These are phyloP conservation scores for Fusarium sp. DNA, from an alignment of 2,329 filamentous ascomycete genomes.

Conservation along the genomic window DNA sequence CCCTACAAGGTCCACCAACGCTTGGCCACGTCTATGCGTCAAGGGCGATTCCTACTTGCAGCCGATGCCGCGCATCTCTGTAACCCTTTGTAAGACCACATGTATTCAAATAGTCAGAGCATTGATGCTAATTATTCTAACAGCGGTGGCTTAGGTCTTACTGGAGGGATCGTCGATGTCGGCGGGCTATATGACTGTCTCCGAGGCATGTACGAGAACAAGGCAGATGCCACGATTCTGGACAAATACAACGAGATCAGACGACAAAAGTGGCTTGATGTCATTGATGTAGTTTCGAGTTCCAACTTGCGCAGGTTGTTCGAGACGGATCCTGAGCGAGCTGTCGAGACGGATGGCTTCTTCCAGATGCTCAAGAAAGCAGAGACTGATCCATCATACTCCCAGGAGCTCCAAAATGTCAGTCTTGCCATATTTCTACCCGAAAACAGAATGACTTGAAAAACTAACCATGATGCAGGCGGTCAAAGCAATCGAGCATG, in stretches of 20 bases:
- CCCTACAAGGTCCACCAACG: slow-evolving; percentile 73
- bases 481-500: no score
- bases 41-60: slow-evolving; percentile 66
- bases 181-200: slow-evolving; percentile 72
- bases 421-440: no score
- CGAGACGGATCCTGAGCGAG: slow-evolving; percentile 1
- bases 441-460: no score
- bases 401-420: no score
- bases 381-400: neutral
- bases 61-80: slow-evolving; percentile 71
- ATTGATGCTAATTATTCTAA: neutral
- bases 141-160: slow-evolving; percentile 70
- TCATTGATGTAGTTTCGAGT: slow-evolving; percentile 16
- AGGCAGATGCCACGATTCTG: slow-evolving; percentile 16
- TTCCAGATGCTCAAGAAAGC: slow-evolving; percentile 15
- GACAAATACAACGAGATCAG: slow-evolving; percentile 17
- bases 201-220: slow-evolving; percentile 3
- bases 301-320: slow-evolving; percentile 13
- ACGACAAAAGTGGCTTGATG: slow-evolving; percentile 12
- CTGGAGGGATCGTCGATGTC: slow-evolving; percentile 73
- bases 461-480: no score
- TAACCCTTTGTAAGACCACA: slow-evolving; percentile 52
- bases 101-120: no score
- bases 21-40: slow-evolving; percentile 67
- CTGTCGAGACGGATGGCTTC: slow-evolving; percentile 16